Evolutionary conservation across 2,329 filamentous ascomycete genomes (phyloP).

Genomic region (Fusarium nelsonii): DNA sequence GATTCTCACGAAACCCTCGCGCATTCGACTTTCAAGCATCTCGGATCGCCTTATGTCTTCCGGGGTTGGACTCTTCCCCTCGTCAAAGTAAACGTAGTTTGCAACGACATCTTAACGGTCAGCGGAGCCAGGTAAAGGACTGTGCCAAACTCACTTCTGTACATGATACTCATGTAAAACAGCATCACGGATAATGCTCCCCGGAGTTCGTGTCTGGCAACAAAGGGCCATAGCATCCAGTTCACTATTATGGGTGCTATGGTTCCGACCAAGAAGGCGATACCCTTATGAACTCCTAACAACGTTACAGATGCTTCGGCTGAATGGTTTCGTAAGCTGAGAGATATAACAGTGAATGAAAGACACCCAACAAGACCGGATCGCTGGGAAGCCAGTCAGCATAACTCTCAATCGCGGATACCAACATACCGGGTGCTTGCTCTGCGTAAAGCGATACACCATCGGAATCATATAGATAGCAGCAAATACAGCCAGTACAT

Average conservation of each 20-base stretch:
- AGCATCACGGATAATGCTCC: conserved; percentile 68
- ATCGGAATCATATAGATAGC: conserved; percentile 70
- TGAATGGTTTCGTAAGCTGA: conserved; percentile 54
- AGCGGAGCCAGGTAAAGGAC: background rate
- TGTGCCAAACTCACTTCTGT: conserved; percentile 57
- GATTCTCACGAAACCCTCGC: conserved; percentile 70
- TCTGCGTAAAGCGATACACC: conserved; percentile 68
- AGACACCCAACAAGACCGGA: conserved; percentile 70
- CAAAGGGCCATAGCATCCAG: conserved; percentile 72
- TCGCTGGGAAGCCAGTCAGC: conserved; percentile 52
- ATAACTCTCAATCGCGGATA: background rate
- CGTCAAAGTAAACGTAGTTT: conserved; percentile 70
- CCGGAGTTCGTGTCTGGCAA: conserved; percentile 69
- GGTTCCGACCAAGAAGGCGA: conserved; percentile 66
- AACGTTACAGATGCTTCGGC: conserved; percentile 52
- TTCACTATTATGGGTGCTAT: conserved; percentile 67
- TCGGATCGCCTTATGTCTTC: conserved; percentile 66
- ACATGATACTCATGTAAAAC: conserved; percentile 69
- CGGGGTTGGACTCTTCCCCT: conserved; percentile 63
- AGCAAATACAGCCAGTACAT: conserved; percentile 67
- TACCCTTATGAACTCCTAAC: conserved; percentile 61
- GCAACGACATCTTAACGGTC: conserved; percentile 59
- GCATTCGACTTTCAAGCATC: conserved; percentile 69
- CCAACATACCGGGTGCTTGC: conserved; percentile 62
- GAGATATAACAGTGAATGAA: conserved; percentile 67